Percentiles rank a stretch among this genome's conserved stretches.
phyloP scores from a whole-genome alignment of 2,329 filamentous ascomycete genomes.

The Pseudocercospora fijiensis region DNA sequence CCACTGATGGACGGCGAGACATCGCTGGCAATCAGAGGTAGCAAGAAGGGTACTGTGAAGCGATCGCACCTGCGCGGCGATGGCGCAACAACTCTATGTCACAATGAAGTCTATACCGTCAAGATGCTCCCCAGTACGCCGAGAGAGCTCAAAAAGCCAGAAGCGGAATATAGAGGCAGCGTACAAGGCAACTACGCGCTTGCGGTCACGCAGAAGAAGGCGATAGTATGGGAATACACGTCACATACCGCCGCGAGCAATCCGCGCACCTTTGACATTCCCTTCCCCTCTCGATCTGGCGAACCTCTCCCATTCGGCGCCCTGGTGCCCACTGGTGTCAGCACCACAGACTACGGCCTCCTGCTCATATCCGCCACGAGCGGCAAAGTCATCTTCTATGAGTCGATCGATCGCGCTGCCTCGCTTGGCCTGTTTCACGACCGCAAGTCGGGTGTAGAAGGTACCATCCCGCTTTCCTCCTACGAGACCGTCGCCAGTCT shows the following conservation, averaged over 20 bases:
- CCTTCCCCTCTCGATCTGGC: slow-evolving; percentile 65
- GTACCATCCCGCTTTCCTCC: slow-evolving; percentile 70
- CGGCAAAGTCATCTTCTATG: slow-evolving; percentile 91
- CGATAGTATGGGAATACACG: slow-evolving; percentile 87
- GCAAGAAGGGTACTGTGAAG: slow-evolving; percentile 32
- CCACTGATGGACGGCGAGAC: slow-evolving; percentile 14
- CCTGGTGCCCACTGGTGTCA: slow-evolving; percentile 75
- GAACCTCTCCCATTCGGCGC: slow-evolving; percentile 79
- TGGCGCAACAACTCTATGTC: slow-evolving; percentile 56
- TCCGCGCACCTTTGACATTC: slow-evolving; percentile 76
- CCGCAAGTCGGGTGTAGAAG: slow-evolving; percentile 75
- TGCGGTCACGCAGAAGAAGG: slow-evolving; percentile 75
- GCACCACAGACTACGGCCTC: slow-evolving; percentile 77
- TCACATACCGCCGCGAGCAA: slow-evolving; percentile 63
- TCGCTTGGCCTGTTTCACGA: slow-evolving; percentile 81
- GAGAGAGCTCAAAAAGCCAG: slow-evolving; percentile 63
- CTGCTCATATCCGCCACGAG: slow-evolving; percentile 80
- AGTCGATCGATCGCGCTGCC: slow-evolving; percentile 85
- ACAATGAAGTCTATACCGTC: slow-evolving; percentile 79
- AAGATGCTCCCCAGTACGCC: slow-evolving; percentile 82
- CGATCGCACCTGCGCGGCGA: slow-evolving; percentile 32
- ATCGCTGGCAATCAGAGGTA: slow-evolving; percentile 29
- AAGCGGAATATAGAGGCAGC: slow-evolving; percentile 57
- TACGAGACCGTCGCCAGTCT: slow-evolving; percentile 73
- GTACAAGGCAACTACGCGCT: slow-evolving; percentile 55